A percentile compares a stretch with the other conserved stretches of the same genome.
Evolutionary conservation across 768 basidiomycete species (phyloP).

Genomic region (Glaciozyma martinii): DNA sequence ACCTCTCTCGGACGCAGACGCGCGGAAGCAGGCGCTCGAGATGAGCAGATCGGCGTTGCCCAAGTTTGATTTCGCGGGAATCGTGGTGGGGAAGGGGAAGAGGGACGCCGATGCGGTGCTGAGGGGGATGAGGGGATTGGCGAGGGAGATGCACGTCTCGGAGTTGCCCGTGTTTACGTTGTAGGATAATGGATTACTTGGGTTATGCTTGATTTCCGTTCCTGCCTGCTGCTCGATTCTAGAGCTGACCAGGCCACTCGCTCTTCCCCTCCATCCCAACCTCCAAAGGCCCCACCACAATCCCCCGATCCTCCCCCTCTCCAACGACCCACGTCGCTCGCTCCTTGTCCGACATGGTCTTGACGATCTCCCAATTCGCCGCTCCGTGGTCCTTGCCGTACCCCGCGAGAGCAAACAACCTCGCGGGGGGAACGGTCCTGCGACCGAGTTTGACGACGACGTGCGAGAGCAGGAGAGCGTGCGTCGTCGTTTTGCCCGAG

Average conservation of each 20-base stretch:
- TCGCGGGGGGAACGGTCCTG: slow-evolving; percentile 18
- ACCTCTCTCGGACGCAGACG: not conserved
- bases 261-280: slow-evolving; percentile 12
- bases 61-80: not conserved
- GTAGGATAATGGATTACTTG: not conserved
- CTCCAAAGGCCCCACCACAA: slow-evolving; percentile 8
- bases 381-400: slow-evolving; percentile 2
- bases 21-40: not conserved
- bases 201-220: not conserved
- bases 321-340: slow-evolving; percentile 14
- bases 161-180: not conserved
- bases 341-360: slow-evolving; percentile 11
- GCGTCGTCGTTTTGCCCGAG: slow-evolving; percentile 4
- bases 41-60: not conserved
- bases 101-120: not conserved
- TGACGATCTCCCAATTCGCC: slow-evolving; percentile 15
- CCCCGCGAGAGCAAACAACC: slow-evolving; percentile 17
- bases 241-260: slow-evolving; percentile 9
- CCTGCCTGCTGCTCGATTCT: too few relatives aligned
- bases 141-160: not conserved
- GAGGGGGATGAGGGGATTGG: not conserved
- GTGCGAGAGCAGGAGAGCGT: slow-evolving; percentile 11
- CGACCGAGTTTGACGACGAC: slow-evolving; percentile 23
- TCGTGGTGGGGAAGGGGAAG: not conserved
- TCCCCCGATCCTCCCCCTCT: not conserved